These are phyloP conservation scores for Neurospora crassa DNA, from an alignment of 2,329 filamentous ascomycete species.

Conservation along the genomic window DNA sequence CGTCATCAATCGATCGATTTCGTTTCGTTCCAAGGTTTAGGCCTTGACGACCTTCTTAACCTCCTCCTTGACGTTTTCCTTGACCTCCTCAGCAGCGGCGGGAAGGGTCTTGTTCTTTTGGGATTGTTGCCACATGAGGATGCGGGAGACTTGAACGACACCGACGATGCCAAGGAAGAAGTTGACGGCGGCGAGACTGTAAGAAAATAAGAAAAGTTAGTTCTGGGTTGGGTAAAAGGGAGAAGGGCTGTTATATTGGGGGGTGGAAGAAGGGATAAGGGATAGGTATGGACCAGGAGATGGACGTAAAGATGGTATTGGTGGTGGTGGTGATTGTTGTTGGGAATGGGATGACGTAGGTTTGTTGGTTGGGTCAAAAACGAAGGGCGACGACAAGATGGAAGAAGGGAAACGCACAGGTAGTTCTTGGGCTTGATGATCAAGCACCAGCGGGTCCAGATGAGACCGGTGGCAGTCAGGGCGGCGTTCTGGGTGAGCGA, in stretches of 20 bases:
- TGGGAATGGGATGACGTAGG: background rate
- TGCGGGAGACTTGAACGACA: constrained; percentile 70
- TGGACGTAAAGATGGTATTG: background rate
- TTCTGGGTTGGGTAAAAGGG: background rate
- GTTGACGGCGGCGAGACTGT: constrained; percentile 84
- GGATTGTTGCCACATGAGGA: constrained; percentile 54
- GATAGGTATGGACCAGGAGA: background rate
- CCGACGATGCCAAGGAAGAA: constrained; percentile 93
- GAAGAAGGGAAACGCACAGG: constrained; percentile 48
- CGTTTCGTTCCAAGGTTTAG: background rate
- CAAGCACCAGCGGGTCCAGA: constrained; percentile 99
- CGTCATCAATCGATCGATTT: background rate
- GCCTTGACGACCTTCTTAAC: constrained; percentile 11
- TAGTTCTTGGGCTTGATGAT: constrained; percentile 92
- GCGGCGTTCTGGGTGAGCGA: constrained; percentile 88
- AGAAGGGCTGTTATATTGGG: background rate
- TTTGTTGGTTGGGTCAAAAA: background rate
- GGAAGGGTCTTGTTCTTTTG: constrained; percentile 43
- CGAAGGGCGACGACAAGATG: background rate
- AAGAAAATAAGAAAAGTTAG: background rate
- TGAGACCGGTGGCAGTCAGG: constrained; percentile 80
- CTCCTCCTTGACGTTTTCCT: constrained; percentile 14
- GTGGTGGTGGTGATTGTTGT: background rate
- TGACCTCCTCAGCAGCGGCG: constrained; percentile 12
- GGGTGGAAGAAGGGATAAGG: background rate